Evolutionary conservation across 2,329 filamentous ascomycete species (phyloP), one percentile per base, ranked within the genome.

Genomic region (Passalora sequoiae): DNA sequence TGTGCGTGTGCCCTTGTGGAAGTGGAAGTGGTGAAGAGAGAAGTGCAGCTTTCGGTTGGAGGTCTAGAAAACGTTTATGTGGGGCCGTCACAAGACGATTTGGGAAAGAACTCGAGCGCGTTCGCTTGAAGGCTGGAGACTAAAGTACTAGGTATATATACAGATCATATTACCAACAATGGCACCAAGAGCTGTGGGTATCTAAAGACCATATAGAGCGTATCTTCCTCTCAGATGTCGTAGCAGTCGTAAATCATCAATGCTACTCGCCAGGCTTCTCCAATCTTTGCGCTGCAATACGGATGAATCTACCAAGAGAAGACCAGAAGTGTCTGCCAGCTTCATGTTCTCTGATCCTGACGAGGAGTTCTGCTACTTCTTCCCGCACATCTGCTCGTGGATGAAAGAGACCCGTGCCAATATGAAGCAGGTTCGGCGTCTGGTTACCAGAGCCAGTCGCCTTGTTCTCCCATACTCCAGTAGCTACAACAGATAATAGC

Each of bases 251-350:
- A 16, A 33, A 32, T 41, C 38, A 24, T 47, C 38, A 39, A 17
- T 24, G 20, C 42, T 30, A 35, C 16, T 45, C 46, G 10, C 30
- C 44, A 4, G 33, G 15, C 31, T 32, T 45, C 22, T 56, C 50
- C 13, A 51, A 25, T 15, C 53, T 47, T 21, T 52, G 54, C 16
- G 57, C 45, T 3, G 86, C 91, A 51, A 94, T 68, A 67, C 91
- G 94, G 56, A 89, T 84, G 61, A 96, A 98, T 32, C 87, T 76
- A 45, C 89, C 92, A 37, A 98, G 70, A 21, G 80, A 80, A 53
- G 77, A 80, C 87, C 91, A 98, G 76, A 92, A 97, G 67, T 97
- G 88, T 59, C 89, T 78, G 1, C 92, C 92, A 7, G 89, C 92
- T 60, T 94, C 85, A 66, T 98, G 91, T 44, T 84, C 81, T 54